Base-by-base conservation (phyloP, 2,329 filamentous ascomycete genomes). In the Blastomyces silverae region DNA sequence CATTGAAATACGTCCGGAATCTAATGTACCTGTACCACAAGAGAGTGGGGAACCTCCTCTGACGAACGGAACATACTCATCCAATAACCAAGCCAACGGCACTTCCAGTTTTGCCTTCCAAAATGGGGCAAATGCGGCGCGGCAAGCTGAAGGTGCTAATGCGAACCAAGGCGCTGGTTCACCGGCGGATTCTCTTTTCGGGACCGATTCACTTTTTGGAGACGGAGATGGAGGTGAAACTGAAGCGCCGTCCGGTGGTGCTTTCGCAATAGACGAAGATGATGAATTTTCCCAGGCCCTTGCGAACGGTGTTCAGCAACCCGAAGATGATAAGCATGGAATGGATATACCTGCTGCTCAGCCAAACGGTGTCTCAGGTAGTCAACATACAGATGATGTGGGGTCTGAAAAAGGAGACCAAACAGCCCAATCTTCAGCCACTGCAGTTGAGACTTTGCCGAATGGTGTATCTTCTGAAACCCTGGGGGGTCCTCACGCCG, bases 141-240 rank as follows among this genome's bases (percentile, higher is more conserved):
- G 46, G 11, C 39, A 61, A 61, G 58, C 22, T 11, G 75, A 75
- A 11, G 73, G 76, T 20, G 69, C 50, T 2, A 56, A 71, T 65
- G 73, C 71, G 7, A 84, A 84, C 48, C 86, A 89, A 71, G 85
- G 82, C 28, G 74, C 82, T 73, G 80, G 87, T 70, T 81, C 87
- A 48, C 91, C 88, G 0, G 85, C 87, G 13, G 89, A 93, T 67
- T 96, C 91, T 59, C 80, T 97, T 0, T 97, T 97, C 17, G 89
- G 86, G 13, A 89, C 91, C 0, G 91, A 92, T 58, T 96, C 92
- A 2, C 81, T 99, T 1, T 99, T 97, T 74, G 94, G 93, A 1
- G 92, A 95, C 69, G 88, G 84, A 63, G 87, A 89, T 74, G 87
- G 77, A 73, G 79, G 76, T 57, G 76, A 74, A 15, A 76, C 77